These are phyloP conservation scores for Acanthamoeba castellanii DNA, from an alignment of 208 protist genomes.

Conservation along the genomic window DNA sequence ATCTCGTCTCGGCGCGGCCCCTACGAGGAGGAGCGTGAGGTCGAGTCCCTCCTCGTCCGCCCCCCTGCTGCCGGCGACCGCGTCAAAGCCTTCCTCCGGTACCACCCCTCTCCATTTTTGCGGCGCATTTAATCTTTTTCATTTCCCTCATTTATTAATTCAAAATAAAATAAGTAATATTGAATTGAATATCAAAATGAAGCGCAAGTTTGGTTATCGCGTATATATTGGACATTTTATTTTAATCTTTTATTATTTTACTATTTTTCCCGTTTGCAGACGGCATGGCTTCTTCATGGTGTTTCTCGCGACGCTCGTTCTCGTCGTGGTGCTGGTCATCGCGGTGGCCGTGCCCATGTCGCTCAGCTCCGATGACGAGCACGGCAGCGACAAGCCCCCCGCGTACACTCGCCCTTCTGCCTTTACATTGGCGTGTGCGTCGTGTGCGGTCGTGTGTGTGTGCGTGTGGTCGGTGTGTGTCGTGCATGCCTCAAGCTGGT, in stretches of 20 bases:
- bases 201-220: not conserved
- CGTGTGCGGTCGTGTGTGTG: no score
- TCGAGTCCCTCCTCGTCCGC: not conserved
- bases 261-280: not conserved
- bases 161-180: no score
- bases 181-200: no score
- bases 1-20: not conserved
- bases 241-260: not conserved
- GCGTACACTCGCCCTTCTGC: not conserved
- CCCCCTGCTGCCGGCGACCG: not conserved
- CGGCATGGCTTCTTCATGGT: not conserved
- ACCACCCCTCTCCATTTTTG: not conserved
- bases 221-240: not conserved
- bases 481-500: no score
- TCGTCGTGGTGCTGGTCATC: not conserved
- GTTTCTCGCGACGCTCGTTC: not conserved
- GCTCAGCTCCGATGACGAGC: not conserved
- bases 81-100: not conserved
- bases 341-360: conserved; percentile 27
- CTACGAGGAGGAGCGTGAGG: not conserved
- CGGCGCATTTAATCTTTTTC: no score
- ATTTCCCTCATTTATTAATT: no score
- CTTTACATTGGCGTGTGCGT: no score
- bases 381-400: not conserved
- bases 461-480: not conserved